phyloP scores from a whole-genome alignment of 176 grass and related monocot genomes.

The Carex myosuroides region DNA sequence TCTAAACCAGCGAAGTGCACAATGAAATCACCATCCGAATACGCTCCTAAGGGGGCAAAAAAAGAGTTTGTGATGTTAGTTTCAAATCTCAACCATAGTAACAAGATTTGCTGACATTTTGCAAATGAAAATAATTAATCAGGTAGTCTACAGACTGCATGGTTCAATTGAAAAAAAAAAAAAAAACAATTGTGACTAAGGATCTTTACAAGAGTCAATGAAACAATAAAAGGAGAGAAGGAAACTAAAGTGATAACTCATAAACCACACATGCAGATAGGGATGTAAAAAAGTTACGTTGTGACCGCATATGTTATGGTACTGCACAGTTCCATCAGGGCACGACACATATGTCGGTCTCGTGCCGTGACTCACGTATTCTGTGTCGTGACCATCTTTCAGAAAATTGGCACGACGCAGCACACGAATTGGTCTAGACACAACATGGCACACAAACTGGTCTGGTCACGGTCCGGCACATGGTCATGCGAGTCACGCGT shows the following conservation, averaged over 20 bases:
- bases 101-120: neutral
- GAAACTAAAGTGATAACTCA: neutral
- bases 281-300: no score
- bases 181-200: neutral
- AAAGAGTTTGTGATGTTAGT: neutral
- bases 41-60: slow-evolving; percentile 34
- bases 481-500: no score
- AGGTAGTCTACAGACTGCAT: neutral
- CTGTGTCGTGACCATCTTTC: no score
- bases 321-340: no score
- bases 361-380: no score
- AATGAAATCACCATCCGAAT: slow-evolving; percentile 90
- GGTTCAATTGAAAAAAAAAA: neutral
- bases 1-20: slow-evolving; percentile 87
- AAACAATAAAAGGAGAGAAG: neutral
- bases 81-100: neutral
- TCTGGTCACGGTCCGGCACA: no score
- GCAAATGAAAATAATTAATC: neutral
- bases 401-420: no score
- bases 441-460: no score
- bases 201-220: neutral
- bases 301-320: no score
- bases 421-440: no score
- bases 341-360: no score
- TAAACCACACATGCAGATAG: neutral